These are phyloP conservation scores for Phytopythium helicoides DNA, from an alignment of 352 stramenopile genomes.

Conservation along the genomic window DNA sequence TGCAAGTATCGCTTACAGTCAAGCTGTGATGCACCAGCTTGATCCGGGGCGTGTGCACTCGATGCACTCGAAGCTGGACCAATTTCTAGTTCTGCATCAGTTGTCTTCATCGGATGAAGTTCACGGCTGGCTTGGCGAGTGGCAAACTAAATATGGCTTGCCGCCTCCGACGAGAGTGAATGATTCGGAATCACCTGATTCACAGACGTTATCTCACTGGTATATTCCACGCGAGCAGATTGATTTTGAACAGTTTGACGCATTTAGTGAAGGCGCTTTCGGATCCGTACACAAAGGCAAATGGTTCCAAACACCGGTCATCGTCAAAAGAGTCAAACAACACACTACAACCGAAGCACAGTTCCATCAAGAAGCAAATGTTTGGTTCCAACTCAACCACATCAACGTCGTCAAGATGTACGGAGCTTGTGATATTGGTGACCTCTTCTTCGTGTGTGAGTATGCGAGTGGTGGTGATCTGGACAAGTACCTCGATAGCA, in stretches of 20 bases:
- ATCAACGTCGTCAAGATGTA: slow-evolving; percentile 30
- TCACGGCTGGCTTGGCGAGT: too few species aligned
- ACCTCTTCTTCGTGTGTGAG: slow-evolving; percentile 36
- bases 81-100: too few species aligned
- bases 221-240: slow-evolving; percentile 30
- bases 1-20: too few species aligned
- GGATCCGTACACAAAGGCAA: slow-evolving; percentile 21
- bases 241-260: slow-evolving; percentile 16
- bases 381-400: slow-evolving; percentile 26
- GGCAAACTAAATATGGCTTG: too few species aligned
- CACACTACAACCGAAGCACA: neutral
- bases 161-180: too few species aligned
- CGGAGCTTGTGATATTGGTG: slow-evolving; percentile 24
- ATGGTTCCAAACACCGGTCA: slow-evolving; percentile 17
- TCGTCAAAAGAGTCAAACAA: slow-evolving; percentile 20
- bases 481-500: slow-evolving; percentile 16
- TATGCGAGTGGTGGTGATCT: slow-evolving; percentile 19
- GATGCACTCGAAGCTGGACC: too few species aligned
- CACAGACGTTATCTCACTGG: slow-evolving; percentile 2
- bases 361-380: slow-evolving; percentile 25
- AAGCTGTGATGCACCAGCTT: too few species aligned
- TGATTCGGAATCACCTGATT: too few species aligned
- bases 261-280: slow-evolving; percentile 16
- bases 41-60: too few species aligned
- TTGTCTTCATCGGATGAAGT: too few species aligned